Evolutionary conservation across 306 rosid species (phyloP).

Genomic region (Casuarina cunninghamiana): DNA sequence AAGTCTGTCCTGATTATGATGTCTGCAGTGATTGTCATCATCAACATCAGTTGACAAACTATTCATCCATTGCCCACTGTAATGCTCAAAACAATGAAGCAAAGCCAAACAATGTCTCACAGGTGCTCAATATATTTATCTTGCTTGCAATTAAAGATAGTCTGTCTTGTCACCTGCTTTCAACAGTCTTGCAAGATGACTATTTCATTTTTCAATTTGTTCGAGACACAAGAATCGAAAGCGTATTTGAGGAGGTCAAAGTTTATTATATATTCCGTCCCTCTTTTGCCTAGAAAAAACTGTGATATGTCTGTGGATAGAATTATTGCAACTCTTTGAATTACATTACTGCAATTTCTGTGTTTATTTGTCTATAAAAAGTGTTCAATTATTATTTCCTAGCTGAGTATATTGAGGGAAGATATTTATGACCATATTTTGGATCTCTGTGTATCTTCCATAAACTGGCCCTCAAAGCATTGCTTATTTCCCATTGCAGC

Average conservation of each 20-base stretch:
- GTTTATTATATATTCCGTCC: background rate
- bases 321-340: background rate
- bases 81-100: slow-evolving; percentile 99
- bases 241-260: background rate
- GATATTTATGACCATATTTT: background rate
- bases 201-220: background rate
- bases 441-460: background rate
- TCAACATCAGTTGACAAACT: slow-evolving; percentile 89
- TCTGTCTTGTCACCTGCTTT: background rate
- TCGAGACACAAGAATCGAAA: background rate
- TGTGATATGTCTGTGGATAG: background rate
- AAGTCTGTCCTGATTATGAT: slow-evolving; percentile 91
- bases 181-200: background rate
- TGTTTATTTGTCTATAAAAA: background rate
- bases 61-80: slow-evolving; percentile 85
- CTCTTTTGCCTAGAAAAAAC: background rate
- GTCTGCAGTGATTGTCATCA: slow-evolving; percentile 92
- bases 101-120: slow-evolving; percentile 73
- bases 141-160: background rate
- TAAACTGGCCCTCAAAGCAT: slow-evolving; percentile 15
- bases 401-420: background rate
- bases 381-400: background rate
- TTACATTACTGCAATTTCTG: background rate
- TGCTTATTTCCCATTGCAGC: slow-evolving; percentile 57
- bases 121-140: slow-evolving; percentile 46